phyloP scores from a whole-genome alignment of 2,329 filamentous ascomycete genomes.

The Pseudogymnoascus sp. region DNA sequence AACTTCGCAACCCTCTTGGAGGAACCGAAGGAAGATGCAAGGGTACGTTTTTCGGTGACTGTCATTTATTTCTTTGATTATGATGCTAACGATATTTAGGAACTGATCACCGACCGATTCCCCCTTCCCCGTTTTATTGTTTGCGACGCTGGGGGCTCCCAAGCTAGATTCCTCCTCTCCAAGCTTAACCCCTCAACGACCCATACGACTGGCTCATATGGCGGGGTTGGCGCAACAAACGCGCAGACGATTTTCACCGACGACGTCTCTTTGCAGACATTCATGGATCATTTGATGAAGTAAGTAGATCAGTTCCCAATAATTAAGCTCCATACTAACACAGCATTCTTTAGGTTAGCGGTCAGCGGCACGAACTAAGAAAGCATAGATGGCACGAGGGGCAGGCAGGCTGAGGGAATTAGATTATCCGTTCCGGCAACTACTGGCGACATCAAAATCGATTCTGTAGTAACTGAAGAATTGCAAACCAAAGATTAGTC shows the following conservation, averaged over 20 bases:
- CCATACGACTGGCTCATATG: slow-evolving; percentile 87
- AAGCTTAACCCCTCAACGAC: slow-evolving; percentile 98
- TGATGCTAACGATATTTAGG: slow-evolving; percentile 42
- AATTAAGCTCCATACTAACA: not conserved
- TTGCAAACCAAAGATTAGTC: slow-evolving; percentile 7
- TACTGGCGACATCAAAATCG: slow-evolving; percentile 4
- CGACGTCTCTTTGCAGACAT: slow-evolving; percentile 94
- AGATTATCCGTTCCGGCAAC: slow-evolving; percentile 7
- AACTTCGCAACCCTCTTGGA: slow-evolving; percentile 86
- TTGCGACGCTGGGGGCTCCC: slow-evolving; percentile 95
- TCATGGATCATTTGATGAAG: slow-evolving; percentile 99
- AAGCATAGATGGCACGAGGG: not conserved
- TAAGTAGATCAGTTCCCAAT: slow-evolving; percentile 40
- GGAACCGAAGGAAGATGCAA: slow-evolving; percentile 91
- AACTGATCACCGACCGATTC: slow-evolving; percentile 94
- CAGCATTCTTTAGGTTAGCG: slow-evolving; percentile 33
- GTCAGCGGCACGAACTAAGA: slow-evolving; percentile 41
- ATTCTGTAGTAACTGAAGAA: slow-evolving; percentile 5
- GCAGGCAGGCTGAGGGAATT: slow-evolving; percentile 4
- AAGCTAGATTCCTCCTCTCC: slow-evolving; percentile 91
- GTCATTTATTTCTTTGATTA: slow-evolving; percentile 1
- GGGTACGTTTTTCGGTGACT: slow-evolving; percentile 47
- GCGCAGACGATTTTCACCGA: slow-evolving; percentile 99
- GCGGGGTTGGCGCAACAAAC: slow-evolving; percentile 73
- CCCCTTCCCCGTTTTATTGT: slow-evolving; percentile 98